Evolutionary conservation across 2,329 filamentous ascomycete genomes (phyloP), one percentile per base, ranked within the genome.

Genomic region (Arthrobotrys iridis): DNA sequence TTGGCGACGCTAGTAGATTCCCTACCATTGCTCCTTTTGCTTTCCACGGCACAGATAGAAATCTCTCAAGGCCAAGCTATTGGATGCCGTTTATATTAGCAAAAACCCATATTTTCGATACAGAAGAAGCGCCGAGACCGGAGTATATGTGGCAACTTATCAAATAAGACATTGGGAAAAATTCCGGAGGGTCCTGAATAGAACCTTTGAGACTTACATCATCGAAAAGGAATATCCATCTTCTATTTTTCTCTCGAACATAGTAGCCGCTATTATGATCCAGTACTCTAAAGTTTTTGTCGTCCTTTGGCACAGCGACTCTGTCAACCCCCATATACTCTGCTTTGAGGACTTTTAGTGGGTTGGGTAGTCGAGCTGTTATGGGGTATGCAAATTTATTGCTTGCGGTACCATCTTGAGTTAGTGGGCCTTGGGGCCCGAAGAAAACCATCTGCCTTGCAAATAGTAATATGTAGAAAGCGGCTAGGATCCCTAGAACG

Each of bases 201-300:
- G n/a, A n/a, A n/a, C n/a, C n/a, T n/a, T n/a, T n/a, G 10, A 13
- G n/a, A 60, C 57, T 45, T 62, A 62, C 57, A 20, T 62, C 40
- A 35, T 46, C 37, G 11, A 62, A 62, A 46, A 46, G 10, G 13
- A 62, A 62, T 62, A 62, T 46, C 57, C 57, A 62, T 35, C 57
- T 40, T 15, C 57, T 45, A 33, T 62, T 24, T 6, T 62, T 62
- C 3, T 40, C 37, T 26, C 28, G 8, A 46, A 62, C 40, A 15
- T 62, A 62, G 22, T 62, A 62, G 22, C 57, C 57, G 35, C 10
- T n/a, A n/a, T n/a, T n/a, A 30, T 33, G 24, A 13, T 18, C 22
- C 43, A 8, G 11, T 30, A 46, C 11, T 22, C 40, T 30, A 3
- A 41, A 40, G 33, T 46, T 10, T 3, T 22, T 33, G 22, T 45